A percentile compares a stretch with the other conserved stretches of the same genome.
phyloP scores from a whole-genome alignment of 192 early-diverging fungal genomes.

The Podila minutissima region DNA sequence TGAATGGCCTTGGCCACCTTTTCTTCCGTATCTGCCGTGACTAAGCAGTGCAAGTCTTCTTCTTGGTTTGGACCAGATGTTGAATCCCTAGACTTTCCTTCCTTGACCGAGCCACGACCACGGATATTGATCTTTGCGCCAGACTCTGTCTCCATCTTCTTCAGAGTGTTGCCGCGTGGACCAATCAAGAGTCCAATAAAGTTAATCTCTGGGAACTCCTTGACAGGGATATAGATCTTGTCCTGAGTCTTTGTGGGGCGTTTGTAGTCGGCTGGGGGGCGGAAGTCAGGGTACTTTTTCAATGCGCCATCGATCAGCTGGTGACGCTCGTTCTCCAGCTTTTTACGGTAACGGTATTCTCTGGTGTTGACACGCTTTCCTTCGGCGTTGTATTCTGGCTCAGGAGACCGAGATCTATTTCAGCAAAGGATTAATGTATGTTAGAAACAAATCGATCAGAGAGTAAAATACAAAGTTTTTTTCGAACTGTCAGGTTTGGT shows the following conservation, averaged over 20 bases:
- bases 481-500: background rate
- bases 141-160: slow-evolving; percentile 94
- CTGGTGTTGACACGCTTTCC: slow-evolving; percentile 97
- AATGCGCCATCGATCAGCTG: slow-evolving; percentile 83
- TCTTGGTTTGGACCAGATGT: slow-evolving; percentile 67
- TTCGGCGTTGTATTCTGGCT: slow-evolving; percentile 90
- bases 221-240: slow-evolving; percentile 95
- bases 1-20: slow-evolving; percentile 88
- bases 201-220: slow-evolving; percentile 96
- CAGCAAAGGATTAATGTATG: background rate
- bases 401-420: slow-evolving; percentile 95
- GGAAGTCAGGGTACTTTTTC: slow-evolving; percentile 80
- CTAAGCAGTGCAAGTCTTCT: slow-evolving; percentile 90
- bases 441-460: background rate
- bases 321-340: slow-evolving; percentile 94
- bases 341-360: slow-evolving; percentile 90
- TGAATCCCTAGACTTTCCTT: slow-evolving; percentile 79
- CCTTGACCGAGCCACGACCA: slow-evolving; percentile 95
- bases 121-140: slow-evolving; percentile 97
- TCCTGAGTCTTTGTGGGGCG: slow-evolving; percentile 83
- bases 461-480: background rate
- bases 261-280: slow-evolving; percentile 93
- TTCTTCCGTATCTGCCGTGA: slow-evolving; percentile 89
- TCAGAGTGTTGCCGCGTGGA: slow-evolving; percentile 96
- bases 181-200: slow-evolving; percentile 98